phyloP scores from a whole-genome alignment of 1,139 yeast species.

The Yamadazyma diddensiae region DNA sequence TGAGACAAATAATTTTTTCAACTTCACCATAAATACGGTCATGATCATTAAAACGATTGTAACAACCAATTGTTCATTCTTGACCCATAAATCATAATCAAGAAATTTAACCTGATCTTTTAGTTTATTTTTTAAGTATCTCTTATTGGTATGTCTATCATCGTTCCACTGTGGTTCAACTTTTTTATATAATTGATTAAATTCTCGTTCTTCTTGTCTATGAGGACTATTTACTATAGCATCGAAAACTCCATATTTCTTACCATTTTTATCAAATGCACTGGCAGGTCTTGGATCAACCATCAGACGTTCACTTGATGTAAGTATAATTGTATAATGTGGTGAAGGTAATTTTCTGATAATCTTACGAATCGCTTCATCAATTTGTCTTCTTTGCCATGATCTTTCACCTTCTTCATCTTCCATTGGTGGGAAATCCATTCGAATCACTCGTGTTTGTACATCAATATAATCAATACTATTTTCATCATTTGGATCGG shows the following conservation, averaged over 20 bases:
- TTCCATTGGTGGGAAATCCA: constrained; percentile 48
- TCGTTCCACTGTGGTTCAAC: constrained; percentile 34
- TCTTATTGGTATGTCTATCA: constrained; percentile 29
- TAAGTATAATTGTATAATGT: constrained; percentile 50
- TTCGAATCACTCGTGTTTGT: constrained; percentile 54
- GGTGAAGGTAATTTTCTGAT: constrained; percentile 70
- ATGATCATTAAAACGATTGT: constrained; percentile 20
- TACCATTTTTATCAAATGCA: constrained; percentile 29
- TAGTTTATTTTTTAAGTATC: constrained; percentile 31
- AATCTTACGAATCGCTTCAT: constrained; percentile 49
- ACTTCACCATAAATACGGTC: constrained; percentile 11
- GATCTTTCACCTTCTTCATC: constrained; percentile 20
- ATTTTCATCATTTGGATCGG: constrained; percentile 37
- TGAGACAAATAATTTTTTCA: constrained; percentile 10
- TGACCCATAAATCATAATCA: constrained; percentile 37
- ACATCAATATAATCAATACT: constrained; percentile 57
- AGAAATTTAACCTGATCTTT: constrained; percentile 38
- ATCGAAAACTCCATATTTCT: constrained; percentile 40
- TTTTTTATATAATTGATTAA: constrained; percentile 43
- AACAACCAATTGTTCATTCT: constrained; percentile 37
- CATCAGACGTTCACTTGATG: constrained; percentile 24
- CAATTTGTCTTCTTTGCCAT: constrained; percentile 36
- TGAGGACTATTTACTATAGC: constrained; percentile 45
- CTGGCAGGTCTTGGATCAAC: constrained; percentile 32
- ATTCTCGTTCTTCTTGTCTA: constrained; percentile 51